Conservation (phyloP, 345 rosid species). For the Capsella bursapastoris region DNA sequence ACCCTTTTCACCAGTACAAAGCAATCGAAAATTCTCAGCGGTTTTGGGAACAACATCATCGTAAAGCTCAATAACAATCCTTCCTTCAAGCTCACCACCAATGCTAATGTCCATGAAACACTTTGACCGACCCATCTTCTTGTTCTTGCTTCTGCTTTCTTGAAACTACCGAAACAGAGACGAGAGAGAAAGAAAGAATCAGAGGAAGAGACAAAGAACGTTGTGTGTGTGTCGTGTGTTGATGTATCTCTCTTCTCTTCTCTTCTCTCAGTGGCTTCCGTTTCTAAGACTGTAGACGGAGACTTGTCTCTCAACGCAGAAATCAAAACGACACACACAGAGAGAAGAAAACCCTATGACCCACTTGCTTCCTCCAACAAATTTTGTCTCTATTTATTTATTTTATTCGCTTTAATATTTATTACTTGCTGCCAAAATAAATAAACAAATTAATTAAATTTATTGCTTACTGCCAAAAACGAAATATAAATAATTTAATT, state of each 20-base stretch:
- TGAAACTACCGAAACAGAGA: conserved; percentile 14
- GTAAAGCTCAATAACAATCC: conserved; percentile 84
- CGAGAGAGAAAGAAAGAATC: not conserved
- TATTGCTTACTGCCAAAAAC: not conserved
- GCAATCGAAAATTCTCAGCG: conserved; percentile 90
- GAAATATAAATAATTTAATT: not conserved
- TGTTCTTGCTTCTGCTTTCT: conserved; percentile 26
- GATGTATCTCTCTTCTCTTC: not conserved
- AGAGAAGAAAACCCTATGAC: conserved; percentile 44
- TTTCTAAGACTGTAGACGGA: conserved; percentile 22
- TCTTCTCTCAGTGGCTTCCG: conserved; percentile 25
- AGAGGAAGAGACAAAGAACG: conserved; percentile 27
- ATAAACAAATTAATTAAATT: not conserved
- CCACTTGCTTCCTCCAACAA: conserved; percentile 41
- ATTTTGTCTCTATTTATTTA: conserved; percentile 19
- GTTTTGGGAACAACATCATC: conserved; percentile 86
- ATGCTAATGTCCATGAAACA: conserved; percentile 88
- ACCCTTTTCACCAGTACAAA: conserved; percentile 95
- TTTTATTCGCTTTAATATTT: not conserved
- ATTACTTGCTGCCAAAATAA: not conserved
- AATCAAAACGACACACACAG: conserved; percentile 33
- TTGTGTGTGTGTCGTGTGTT: not conserved
- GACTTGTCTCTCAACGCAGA: conserved; percentile 23
- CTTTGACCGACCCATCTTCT: conserved; percentile 62
- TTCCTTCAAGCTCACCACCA: conserved; percentile 92